phyloP scores from a whole-genome alignment of 139 green algal genomes.

The Chlamydomonas sphaeroides region DNA sequence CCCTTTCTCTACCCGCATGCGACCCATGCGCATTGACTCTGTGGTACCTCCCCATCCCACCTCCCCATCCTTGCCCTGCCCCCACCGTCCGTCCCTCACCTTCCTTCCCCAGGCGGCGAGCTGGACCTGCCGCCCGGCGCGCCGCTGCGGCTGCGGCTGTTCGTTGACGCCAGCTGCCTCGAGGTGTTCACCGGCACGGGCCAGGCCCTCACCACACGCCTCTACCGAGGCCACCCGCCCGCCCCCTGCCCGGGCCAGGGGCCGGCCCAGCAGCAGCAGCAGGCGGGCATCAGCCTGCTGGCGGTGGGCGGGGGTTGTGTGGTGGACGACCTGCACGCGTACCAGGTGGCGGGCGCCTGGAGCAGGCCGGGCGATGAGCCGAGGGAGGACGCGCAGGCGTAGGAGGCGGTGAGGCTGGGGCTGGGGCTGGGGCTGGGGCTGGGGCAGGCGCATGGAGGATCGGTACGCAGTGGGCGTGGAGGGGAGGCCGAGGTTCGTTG shows the following conservation, averaged over 20 bases:
- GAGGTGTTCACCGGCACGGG: constrained; percentile 75
- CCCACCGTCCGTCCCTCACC: too few species aligned
- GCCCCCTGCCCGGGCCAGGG: neutral
- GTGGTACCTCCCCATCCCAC: neutral
- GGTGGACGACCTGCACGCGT: constrained; percentile 34
- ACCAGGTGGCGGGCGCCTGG: constrained; percentile 18
- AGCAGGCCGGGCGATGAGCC: neutral
- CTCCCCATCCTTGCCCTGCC: neutral
- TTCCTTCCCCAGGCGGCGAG: constrained; percentile 29
- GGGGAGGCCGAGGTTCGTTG: too few species aligned
- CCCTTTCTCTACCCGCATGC: too few species aligned
- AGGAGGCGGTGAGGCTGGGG: neutral
- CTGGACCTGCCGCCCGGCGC: constrained; percentile 46
- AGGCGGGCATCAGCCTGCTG: constrained; percentile 23
- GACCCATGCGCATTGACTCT: too few species aligned
- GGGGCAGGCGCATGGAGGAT: too few species aligned
- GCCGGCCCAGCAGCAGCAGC: neutral
- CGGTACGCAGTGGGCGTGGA: too few species aligned
- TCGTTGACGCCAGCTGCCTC: constrained; percentile 83
- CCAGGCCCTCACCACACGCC: constrained; percentile 74
- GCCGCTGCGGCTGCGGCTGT: constrained; percentile 72
- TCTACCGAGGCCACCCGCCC: constrained; percentile 74
- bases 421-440: too few species aligned
- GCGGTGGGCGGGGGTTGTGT: constrained; percentile 1
- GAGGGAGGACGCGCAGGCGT: neutral